Percentiles rank a stretch among this genome's conserved stretches.
Evolutionary conservation across 2,329 filamentous ascomycete genomes (phyloP).

Genomic region (Sporothrix protearum): DNA sequence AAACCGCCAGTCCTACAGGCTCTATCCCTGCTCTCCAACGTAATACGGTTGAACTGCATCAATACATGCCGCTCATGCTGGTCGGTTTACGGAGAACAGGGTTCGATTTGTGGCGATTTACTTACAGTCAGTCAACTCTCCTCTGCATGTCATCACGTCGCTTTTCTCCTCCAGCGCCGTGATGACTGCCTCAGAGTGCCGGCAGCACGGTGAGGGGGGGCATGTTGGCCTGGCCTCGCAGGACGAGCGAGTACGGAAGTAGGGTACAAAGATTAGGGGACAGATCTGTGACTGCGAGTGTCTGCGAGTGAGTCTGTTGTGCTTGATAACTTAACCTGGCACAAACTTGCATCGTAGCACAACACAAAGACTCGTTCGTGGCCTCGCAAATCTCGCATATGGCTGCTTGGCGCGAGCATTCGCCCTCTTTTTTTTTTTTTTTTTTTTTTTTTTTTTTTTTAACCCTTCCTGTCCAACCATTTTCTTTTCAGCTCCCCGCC

Average conservation of each 20-base stretch:
- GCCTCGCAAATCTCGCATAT: slow-evolving; percentile 6
- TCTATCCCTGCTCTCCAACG: background rate
- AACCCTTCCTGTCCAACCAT: no score
- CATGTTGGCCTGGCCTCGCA: background rate
- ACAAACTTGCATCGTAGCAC: background rate
- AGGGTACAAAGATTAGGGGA: background rate
- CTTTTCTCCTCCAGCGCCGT: background rate
- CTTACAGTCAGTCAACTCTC: background rate
- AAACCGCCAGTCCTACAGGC: background rate
- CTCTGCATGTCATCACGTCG: slow-evolving; percentile 8
- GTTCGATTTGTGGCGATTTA: background rate
- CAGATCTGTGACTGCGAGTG: background rate
- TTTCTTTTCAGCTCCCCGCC: background rate
- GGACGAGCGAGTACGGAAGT: background rate
- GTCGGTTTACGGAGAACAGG: background rate
- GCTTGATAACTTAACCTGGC: background rate
- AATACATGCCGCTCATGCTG: background rate
- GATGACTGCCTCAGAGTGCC: background rate
- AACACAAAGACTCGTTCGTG: background rate
- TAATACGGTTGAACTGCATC: slow-evolving; percentile 3
- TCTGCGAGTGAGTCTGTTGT: background rate
- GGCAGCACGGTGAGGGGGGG: background rate
- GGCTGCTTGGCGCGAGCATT: background rate
- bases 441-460: background rate
- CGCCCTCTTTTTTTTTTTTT: background rate